Conservation (phyloP, 2,329 filamentous ascomycete genomes). For the Chaetomium olivaceum region DNA sequence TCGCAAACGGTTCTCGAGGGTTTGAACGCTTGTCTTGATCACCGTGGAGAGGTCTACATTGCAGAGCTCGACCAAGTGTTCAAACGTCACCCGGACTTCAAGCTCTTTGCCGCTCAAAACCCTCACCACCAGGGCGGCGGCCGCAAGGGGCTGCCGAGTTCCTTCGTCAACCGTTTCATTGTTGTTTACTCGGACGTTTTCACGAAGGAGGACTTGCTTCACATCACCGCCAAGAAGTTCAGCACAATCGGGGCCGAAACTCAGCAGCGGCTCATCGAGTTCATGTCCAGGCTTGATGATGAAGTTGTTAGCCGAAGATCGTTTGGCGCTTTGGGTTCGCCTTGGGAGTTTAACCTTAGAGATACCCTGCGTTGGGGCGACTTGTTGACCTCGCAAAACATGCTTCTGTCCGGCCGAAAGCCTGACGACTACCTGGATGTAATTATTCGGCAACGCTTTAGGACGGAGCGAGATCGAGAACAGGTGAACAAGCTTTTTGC, state of each 20-base stretch:
- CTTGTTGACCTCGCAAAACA: slow-evolving; percentile 61
- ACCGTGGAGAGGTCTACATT: slow-evolving; percentile 92
- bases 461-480: slow-evolving; percentile 66
- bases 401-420: slow-evolving; percentile 60
- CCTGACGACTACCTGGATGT: slow-evolving; percentile 76
- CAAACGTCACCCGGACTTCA: slow-evolving; percentile 82
- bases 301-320: slow-evolving; percentile 62
- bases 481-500: slow-evolving; percentile 67
- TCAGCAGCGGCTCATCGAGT: slow-evolving; percentile 69
- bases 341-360: slow-evolving; percentile 95
- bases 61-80: slow-evolving; percentile 95
- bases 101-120: slow-evolving; percentile 96
- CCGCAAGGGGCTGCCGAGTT: slow-evolving; percentile 88
- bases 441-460: slow-evolving; percentile 85
- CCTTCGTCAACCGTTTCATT: slow-evolving; percentile 97
- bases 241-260: slow-evolving; percentile 60
- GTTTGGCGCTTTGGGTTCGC: slow-evolving; percentile 67
- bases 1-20: slow-evolving; percentile 96
- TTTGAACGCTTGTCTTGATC: slow-evolving; percentile 93
- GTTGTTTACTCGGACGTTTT: slow-evolving; percentile 97
- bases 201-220: slow-evolving; percentile 72
- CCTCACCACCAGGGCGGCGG: slow-evolving; percentile 96
- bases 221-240: slow-evolving; percentile 80
- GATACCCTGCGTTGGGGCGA: slow-evolving; percentile 88
- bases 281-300: slow-evolving; percentile 77